phyloP scores from a whole-genome alignment of 352 stramenopile species.

The Aphanomyces cochlioides region DNA sequence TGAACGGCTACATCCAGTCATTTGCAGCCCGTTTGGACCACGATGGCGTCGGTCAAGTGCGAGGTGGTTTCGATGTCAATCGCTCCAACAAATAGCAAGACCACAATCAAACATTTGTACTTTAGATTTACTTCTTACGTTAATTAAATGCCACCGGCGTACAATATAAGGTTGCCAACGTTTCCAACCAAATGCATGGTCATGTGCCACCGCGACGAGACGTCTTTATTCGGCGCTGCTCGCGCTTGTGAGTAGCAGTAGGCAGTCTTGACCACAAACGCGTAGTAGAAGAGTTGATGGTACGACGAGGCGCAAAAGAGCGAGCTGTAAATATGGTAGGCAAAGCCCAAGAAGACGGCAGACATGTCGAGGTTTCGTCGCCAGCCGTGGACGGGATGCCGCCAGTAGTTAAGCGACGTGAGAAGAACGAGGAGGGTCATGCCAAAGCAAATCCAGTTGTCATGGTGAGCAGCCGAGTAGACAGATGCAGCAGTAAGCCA shows the following conservation, averaged over 20 bases:
- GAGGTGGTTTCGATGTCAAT: neutral
- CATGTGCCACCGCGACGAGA: slow-evolving; percentile 75
- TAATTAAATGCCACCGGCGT: slow-evolving; percentile 39
- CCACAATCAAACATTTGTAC: neutral
- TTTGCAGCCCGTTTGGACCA: neutral
- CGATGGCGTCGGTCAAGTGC: neutral
- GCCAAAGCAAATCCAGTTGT: slow-evolving; percentile 62
- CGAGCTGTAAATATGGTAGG: slow-evolving; percentile 66
- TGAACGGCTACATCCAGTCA: neutral
- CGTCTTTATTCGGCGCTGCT: slow-evolving; percentile 53
- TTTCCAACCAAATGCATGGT: slow-evolving; percentile 74
- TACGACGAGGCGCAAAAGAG: slow-evolving; percentile 47
- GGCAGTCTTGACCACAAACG: slow-evolving; percentile 61
- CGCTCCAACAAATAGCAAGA: neutral
- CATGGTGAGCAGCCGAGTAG: slow-evolving; percentile 41
- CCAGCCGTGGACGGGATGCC: slow-evolving; percentile 65
- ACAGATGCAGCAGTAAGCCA: slow-evolving; percentile 70
- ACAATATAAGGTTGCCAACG: slow-evolving; percentile 70
- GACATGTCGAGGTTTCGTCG: slow-evolving; percentile 66
- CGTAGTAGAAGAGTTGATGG: slow-evolving; percentile 57
- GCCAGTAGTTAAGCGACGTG: slow-evolving; percentile 86
- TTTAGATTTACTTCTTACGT: neutral
- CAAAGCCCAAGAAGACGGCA: slow-evolving; percentile 50
- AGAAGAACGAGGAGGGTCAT: slow-evolving; percentile 65
- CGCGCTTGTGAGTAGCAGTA: slow-evolving; percentile 73